A percentile compares a stretch with the other conserved stretches of the same genome.
These are phyloP conservation scores for Dendrocalamus sinicus DNA, from an alignment of 176 grass and related monocot genomes.

Conservation along the genomic window DNA sequence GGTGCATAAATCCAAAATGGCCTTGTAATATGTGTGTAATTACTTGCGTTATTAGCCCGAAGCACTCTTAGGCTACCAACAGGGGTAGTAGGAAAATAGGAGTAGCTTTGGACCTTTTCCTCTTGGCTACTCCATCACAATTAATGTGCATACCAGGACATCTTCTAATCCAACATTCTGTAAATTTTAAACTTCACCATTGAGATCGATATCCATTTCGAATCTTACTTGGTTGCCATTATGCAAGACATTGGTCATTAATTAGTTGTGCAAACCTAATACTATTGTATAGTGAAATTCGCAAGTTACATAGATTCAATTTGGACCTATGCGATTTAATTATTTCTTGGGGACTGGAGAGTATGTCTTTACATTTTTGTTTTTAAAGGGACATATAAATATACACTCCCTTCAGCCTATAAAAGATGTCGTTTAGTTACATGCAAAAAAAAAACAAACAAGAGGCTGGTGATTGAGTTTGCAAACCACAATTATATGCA, in stretches of 20 bases:
- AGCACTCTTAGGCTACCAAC: slow-evolving; percentile 28
- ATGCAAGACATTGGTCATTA: background rate
- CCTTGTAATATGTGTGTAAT: slow-evolving; percentile 60
- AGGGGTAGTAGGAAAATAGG: slow-evolving; percentile 35
- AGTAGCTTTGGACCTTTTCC: slow-evolving; percentile 57
- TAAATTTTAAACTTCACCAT: slow-evolving; percentile 45
- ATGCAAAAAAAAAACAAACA: background rate
- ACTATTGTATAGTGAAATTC: background rate
- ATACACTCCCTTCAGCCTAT: too few relatives aligned
- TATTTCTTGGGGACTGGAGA: background rate
- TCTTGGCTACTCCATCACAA: slow-evolving; percentile 52
- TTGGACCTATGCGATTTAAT: background rate
- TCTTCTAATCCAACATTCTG: slow-evolving; percentile 39
- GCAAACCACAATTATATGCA: background rate
- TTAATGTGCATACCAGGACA: slow-evolving; percentile 27
- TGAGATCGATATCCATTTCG: slow-evolving; percentile 7
- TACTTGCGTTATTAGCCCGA: slow-evolving; percentile 37
- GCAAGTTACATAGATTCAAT: background rate
- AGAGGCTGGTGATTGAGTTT: background rate
- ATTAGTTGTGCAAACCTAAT: background rate
- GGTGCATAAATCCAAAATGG: slow-evolving; percentile 45
- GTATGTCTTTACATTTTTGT: background rate
- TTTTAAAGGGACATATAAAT: background rate
- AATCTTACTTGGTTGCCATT: slow-evolving; percentile 20
- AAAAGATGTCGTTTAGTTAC: background rate